Evolutionary conservation across 1,139 yeast species (phyloP).

Genomic region (Pichia sp.): DNA sequence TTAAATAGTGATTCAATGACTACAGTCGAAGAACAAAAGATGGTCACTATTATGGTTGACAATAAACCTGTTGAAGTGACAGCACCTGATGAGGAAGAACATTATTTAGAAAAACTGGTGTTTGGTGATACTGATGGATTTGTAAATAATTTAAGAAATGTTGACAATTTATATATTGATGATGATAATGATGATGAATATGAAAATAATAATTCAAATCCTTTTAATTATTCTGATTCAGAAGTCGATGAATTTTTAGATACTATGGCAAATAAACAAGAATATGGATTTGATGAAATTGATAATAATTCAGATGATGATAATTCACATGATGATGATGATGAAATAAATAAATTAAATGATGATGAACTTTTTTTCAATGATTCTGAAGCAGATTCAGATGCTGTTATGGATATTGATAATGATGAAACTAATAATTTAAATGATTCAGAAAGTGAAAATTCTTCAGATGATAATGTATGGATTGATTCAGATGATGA

Average conservation of each 20-base stretch:
- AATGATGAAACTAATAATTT: slow-evolving; percentile 29
- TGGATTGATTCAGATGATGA: slow-evolving; percentile 97
- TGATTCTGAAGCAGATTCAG: slow-evolving; percentile 41
- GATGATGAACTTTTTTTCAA: slow-evolving; percentile 64
- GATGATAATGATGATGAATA: slow-evolving; percentile 39
- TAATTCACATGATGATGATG: slow-evolving; percentile 25
- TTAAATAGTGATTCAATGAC: neutral
- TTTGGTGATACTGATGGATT: slow-evolving; percentile 87
- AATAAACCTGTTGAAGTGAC: slow-evolving; percentile 31
- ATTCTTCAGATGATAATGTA: slow-evolving; percentile 37
- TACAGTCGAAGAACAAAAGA: slow-evolving; percentile 1
- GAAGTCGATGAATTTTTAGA: slow-evolving; percentile 27
- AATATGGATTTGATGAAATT: slow-evolving; percentile 31
- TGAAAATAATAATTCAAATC: slow-evolving; percentile 14
- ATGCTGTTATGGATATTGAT: slow-evolving; percentile 38
- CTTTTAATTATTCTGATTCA: slow-evolving; percentile 27
- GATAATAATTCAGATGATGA: slow-evolving; percentile 25
- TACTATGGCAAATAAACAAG: slow-evolving; percentile 17
- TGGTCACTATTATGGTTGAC: slow-evolving; percentile 8
- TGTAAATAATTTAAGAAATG: slow-evolving; percentile 54
- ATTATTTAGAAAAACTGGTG: slow-evolving; percentile 71
- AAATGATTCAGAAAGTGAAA: slow-evolving; percentile 31
- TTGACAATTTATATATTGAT: slow-evolving; percentile 50
- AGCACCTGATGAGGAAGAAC: slow-evolving; percentile 79
- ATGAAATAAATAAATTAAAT: slow-evolving; percentile 34